Evolutionary conservation across 2,329 filamentous ascomycete genomes (phyloP).

Genomic region (Cladosporium velox): DNA sequence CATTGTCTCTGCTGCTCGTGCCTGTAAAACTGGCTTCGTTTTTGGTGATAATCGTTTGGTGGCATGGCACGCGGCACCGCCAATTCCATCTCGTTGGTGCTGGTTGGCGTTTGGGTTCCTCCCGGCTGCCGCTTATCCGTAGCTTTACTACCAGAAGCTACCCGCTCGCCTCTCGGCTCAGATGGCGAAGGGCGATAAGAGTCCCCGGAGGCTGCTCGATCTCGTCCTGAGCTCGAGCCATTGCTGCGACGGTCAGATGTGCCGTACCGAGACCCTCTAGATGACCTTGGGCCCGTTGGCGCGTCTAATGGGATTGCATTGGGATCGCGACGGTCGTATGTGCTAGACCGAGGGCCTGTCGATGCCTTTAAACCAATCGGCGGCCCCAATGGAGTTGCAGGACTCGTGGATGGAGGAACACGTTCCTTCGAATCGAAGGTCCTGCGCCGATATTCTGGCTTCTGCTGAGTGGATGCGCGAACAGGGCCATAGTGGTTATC

Average conservation of each 20-base stretch:
- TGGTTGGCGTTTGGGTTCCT: neutral
- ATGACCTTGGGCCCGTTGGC: neutral
- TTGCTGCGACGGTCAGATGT: neutral
- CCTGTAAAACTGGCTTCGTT: neutral
- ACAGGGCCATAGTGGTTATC: neutral
- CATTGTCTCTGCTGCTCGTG: constrained; percentile 5
- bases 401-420: neutral
- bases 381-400: neutral
- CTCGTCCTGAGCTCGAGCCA: neutral
- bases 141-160: neutral
- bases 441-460: neutral
- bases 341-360: neutral
- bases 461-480: constrained; percentile 4
- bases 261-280: neutral
- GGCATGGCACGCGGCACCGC: constrained; percentile 2
- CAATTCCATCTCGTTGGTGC: constrained; percentile 10
- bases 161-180: neutral
- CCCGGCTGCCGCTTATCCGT: neutral
- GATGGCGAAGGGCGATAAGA: constrained; percentile 3
- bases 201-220: neutral
- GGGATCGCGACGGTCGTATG: neutral
- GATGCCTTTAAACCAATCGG: neutral
- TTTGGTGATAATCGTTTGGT: neutral
- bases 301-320: neutral
- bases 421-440: neutral